These are phyloP conservation scores for Gastrolobium bilobum DNA, from an alignment of 306 rosid genomes.

Conservation along the genomic window DNA sequence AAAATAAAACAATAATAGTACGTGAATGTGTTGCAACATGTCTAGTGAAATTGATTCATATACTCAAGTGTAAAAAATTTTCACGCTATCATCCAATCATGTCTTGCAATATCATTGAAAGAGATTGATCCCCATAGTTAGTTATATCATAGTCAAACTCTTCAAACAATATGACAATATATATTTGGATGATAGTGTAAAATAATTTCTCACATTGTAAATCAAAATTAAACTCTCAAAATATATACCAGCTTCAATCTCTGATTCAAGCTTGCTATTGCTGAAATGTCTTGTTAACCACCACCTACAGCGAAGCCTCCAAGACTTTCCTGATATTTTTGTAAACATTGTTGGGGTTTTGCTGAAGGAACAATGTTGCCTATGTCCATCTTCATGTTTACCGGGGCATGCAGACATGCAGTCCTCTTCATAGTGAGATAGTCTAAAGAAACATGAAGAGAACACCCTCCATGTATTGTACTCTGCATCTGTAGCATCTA, in stretches of 20 bases:
- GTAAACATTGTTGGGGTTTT: constrained; percentile 65
- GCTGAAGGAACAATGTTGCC: constrained; percentile 39
- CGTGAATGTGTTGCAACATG: background rate
- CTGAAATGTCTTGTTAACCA: constrained; percentile 78
- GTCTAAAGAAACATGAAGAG: constrained; percentile 70
- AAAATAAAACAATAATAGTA: constrained; percentile 1
- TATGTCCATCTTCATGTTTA: constrained; percentile 45
- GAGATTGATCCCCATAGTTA: background rate
- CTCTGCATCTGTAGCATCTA: constrained; percentile 76
- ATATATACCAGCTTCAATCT: constrained; percentile 66
- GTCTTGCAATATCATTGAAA: background rate
- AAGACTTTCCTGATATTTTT: constrained; percentile 57
- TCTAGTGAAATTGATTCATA: background rate
- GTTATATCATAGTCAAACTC: background rate
- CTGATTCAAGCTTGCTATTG: constrained; percentile 55
- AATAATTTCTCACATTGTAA: background rate
- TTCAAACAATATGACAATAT: background rate
- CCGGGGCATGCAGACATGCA: constrained; percentile 56
- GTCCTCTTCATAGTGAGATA: constrained; percentile 67
- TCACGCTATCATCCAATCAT: background rate
- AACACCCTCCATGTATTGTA: constrained; percentile 69
- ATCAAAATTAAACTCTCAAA: constrained; percentile 15
- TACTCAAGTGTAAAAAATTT: background rate
- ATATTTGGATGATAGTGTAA: background rate
- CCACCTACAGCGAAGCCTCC: constrained; percentile 87